A percentile compares a stretch with the other conserved stretches of the same genome.
Conservation (phyloP, 2,329 filamentous ascomycete species). For the Aspergillus sojae region DNA sequence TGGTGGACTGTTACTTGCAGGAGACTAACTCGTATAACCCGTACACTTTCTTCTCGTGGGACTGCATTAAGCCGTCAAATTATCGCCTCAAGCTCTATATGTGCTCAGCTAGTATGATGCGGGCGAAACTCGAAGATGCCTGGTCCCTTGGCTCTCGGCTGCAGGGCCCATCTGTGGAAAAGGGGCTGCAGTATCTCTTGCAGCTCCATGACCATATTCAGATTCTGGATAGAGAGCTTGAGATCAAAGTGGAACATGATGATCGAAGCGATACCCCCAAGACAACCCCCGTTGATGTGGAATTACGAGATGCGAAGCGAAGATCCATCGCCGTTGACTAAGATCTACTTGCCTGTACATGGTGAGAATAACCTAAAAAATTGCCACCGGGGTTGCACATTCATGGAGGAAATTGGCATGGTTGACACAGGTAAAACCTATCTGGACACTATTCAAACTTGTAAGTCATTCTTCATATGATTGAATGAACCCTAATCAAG, state of each 20-base stretch:
- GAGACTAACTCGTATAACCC: slow-evolving; percentile 10
- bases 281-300: slow-evolving; percentile 16
- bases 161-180: neutral
- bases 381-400: slow-evolving; percentile 3
- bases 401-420: neutral
- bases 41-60: slow-evolving; percentile 18
- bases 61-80: slow-evolving; percentile 11
- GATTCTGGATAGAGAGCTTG: neutral
- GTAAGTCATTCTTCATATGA: neutral
- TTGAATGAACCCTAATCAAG: neutral
- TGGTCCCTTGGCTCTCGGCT: slow-evolving; percentile 11
- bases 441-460: neutral
- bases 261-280: neutral
- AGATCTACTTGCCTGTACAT: slow-evolving; percentile 20
- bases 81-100: slow-evolving; percentile 18
- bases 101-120: neutral
- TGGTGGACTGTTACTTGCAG: neutral
- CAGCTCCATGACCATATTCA: neutral
- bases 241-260: neutral
- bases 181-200: neutral
- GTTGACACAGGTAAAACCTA: neutral
- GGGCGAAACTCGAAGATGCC: slow-evolving; percentile 9
- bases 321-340: slow-evolving; percentile 13
- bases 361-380: slow-evolving; percentile 14
- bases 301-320: slow-evolving; percentile 20